Evolutionary conservation across 1,139 yeast species (phyloP).

Genomic region (Ogataea hybrid): DNA sequence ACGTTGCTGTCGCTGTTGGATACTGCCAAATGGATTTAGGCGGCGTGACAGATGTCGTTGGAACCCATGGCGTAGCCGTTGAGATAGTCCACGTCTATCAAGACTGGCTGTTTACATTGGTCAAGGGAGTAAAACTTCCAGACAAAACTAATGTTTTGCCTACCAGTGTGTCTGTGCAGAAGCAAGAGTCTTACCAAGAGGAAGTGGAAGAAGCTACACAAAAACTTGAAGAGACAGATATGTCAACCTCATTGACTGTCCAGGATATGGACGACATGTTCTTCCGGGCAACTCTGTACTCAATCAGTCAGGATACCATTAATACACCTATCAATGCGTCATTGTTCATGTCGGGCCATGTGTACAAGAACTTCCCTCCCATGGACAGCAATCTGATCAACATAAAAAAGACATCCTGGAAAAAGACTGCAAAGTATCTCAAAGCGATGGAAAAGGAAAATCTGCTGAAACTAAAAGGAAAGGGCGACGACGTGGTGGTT

Average conservation of each 20-base stretch:
- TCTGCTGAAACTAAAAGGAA: constrained; percentile 66
- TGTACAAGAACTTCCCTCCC: constrained; percentile 70
- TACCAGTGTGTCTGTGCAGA: background rate
- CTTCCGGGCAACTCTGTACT: constrained; percentile 63
- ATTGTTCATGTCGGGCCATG: constrained; percentile 65
- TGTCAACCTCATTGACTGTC: constrained; percentile 41
- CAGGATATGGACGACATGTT: constrained; percentile 83
- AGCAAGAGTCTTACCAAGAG: background rate
- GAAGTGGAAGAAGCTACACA: background rate
- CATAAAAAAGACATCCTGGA: constrained; percentile 85
- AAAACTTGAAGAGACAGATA: constrained; percentile 28
- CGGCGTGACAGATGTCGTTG: constrained; percentile 43
- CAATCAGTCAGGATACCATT: constrained; percentile 57
- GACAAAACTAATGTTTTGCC: background rate
- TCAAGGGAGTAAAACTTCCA: constrained; percentile 43
- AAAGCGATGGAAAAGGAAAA: constrained; percentile 81
- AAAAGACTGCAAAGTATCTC: constrained; percentile 79
- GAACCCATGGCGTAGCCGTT: constrained; percentile 66
- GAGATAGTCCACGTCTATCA: constrained; percentile 51
- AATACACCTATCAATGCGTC: constrained; percentile 68
- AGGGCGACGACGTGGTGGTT: constrained; percentile 70
- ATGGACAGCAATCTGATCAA: constrained; percentile 41
- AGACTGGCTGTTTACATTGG: constrained; percentile 50
- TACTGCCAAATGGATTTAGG: constrained; percentile 52
- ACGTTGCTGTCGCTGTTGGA: constrained; percentile 76